Evolutionary conservation across 2,329 filamentous ascomycete genomes (phyloP), one percentile per base, ranked within the genome.

Genomic region (Hypoxylon sp.): DNA sequence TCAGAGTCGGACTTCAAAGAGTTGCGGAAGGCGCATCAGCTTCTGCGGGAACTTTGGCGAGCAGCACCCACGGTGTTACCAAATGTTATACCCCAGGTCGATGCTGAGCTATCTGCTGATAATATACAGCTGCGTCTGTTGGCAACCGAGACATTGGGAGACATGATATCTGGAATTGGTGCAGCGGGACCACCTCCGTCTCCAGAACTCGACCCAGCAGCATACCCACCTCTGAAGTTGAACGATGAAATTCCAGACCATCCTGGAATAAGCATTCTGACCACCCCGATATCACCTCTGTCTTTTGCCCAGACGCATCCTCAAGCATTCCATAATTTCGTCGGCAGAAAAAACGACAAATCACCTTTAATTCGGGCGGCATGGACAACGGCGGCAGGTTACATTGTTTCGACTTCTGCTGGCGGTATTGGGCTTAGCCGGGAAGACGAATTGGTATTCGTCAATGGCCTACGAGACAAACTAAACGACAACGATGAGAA

Each of bases 91-190:
- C 94, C 94, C 3, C 94, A 98, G 79, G 85, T 99, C 42, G 95
- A 98, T 77, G 92, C 94, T 35, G 96, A 99, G 81, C 84, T 99
- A 57, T 92, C 91, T 3, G 94, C 94, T 0, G 96, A 99, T 77
- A 97, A 97, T 67, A 86, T 94, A 2, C 90, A 96, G 73, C 83
- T 99, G 61, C 92, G 96, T 58, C 87, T 93, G 65, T 86, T 99
- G 63, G 95, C 95, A 2, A 97, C 95, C 0, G 94, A 98, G 80
- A 97, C 96, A 0, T 88, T 99, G 42, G 96, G 97, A 58, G 95
- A 98, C 77, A 94, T 99, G 85, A 92, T 97, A 26, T 91, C 95
- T 44, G 95, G 95, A 5, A 97, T 98, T 78, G 95, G 95, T 54
- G 93, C 95, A 67, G 94, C 94, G 68, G 95, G 95, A 0, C 92